Percentiles rank a stretch among this genome's conserved stretches.
Conservation (phyloP, 441 rosid species). For the Populus hybrid region DNA sequence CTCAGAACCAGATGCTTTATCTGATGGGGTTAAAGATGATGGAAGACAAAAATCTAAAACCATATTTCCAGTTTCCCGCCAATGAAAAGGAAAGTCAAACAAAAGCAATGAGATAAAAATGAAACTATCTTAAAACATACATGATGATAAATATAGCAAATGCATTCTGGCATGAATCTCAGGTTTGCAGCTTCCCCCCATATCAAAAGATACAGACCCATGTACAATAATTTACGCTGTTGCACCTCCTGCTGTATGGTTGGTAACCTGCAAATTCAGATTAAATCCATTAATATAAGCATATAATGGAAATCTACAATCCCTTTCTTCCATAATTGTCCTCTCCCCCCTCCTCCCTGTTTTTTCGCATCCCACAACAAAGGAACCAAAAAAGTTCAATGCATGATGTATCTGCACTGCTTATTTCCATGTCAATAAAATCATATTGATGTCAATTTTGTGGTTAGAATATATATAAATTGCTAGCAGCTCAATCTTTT, state of each 20-base stretch:
- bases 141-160: too few species aligned
- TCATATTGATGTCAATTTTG: too few species aligned
- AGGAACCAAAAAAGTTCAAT: not conserved
- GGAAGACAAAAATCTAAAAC: constrained; percentile 1
- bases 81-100: constrained; percentile 1
- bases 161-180: too few species aligned
- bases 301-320: not conserved
- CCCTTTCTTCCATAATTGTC: not conserved
- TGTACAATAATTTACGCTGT: constrained; percentile 90
- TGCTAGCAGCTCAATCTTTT: not conserved
- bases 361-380: not conserved
- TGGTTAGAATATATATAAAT: too few species aligned
- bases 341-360: not conserved
- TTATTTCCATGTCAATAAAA: not conserved
- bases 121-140: too few species aligned
- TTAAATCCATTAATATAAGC: not conserved
- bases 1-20: not conserved
- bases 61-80: not conserved
- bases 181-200: too few species aligned
- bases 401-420: not conserved
- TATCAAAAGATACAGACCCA: constrained; percentile 96
- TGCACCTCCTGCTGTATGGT: constrained; percentile 99
- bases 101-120: constrained; percentile 1
- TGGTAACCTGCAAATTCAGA: constrained; percentile 72
- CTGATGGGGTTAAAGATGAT: not conserved